Evolutionary conservation across 2,329 filamentous ascomycete species (phyloP).

Genomic region (Coniochaeta prunicola): DNA sequence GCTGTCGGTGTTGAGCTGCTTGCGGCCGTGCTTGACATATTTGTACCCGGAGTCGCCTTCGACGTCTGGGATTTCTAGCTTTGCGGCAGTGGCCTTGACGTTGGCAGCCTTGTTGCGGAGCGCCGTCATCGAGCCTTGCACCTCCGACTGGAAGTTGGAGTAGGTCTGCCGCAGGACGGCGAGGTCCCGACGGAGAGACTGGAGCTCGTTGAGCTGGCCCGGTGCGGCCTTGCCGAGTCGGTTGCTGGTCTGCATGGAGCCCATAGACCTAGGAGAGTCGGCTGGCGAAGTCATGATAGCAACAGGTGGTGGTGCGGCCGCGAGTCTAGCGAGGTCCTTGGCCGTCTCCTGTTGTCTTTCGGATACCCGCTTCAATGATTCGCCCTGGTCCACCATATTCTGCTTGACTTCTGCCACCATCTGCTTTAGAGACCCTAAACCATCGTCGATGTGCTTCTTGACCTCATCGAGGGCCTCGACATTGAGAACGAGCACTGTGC

Average conservation of each 20-base stretch:
- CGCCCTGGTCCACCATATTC: constrained; percentile 75
- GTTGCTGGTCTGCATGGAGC: constrained; percentile 6
- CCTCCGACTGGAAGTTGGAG: constrained; percentile 80
- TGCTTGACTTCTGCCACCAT: constrained; percentile 83
- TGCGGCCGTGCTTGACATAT: constrained; percentile 82
- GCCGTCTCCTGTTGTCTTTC: constrained; percentile 85
- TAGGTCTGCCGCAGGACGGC: constrained; percentile 91
- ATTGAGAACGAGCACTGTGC: constrained; percentile 90
- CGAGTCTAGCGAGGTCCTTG: constrained; percentile 69
- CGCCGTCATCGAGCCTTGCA: constrained; percentile 78
- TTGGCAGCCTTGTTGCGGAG: constrained; percentile 75
- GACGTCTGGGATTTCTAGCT: constrained; percentile 62
- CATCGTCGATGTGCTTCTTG: constrained; percentile 92
- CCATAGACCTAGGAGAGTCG: constrained; percentile 41
- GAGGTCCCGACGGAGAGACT: constrained; percentile 77
- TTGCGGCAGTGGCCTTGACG: constrained; percentile 69
- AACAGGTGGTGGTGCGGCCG: constrained; percentile 32
- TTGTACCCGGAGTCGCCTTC: constrained; percentile 74
- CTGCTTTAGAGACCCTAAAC: constrained; percentile 69
- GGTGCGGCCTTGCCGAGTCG: constrained; percentile 40
- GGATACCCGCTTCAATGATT: constrained; percentile 76
- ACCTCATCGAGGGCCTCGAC: constrained; percentile 92
- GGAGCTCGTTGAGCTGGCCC: constrained; percentile 68
- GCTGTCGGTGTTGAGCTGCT: constrained; percentile 77
- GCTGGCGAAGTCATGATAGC: constrained; percentile 27